Evolutionary conservation across 176 grass and related monocot species (phyloP).

Genomic region (Eragrostis nindensis): DNA sequence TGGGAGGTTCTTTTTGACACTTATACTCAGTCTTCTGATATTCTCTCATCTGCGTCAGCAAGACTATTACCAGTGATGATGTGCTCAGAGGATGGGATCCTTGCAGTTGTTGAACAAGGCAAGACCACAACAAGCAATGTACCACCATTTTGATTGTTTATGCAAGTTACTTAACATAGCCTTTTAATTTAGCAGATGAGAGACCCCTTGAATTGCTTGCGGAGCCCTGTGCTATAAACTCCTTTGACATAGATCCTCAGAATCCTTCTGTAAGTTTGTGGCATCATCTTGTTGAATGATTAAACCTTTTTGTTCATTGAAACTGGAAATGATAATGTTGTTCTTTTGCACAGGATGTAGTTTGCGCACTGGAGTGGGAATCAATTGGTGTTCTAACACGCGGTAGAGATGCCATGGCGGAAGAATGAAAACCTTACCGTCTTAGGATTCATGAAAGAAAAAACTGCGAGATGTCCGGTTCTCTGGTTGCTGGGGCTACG

Average conservation of each 20-base stretch:
- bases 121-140: conserved; percentile 6
- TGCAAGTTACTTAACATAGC: background rate
- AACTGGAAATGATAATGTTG: conserved; percentile 25
- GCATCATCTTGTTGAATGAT: background rate
- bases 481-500: background rate
- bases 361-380: conserved; percentile 91
- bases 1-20: conserved; percentile 96
- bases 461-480: too few relatives aligned
- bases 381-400: conserved; percentile 76
- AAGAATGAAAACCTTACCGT: conserved; percentile 34
- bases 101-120: conserved; percentile 88
- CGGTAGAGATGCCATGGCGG: conserved; percentile 56
- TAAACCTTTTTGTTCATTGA: background rate
- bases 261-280: conserved; percentile 79
- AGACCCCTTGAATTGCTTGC: conserved; percentile 61
- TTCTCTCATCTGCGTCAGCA: conserved; percentile 54
- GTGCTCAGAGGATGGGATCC: conserved; percentile 93
- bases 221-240: conserved; percentile 85
- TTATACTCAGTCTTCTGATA: conserved; percentile 59
- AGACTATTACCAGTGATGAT: conserved; percentile 94
- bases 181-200: conserved; percentile 61
- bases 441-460: background rate
- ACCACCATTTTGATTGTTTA: background rate
- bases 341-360: conserved; percentile 67
- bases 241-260: conserved; percentile 91